Evolutionary conservation across 2,329 filamentous ascomycete species (phyloP), one percentile per base, ranked within the genome.

Genomic region (Neofusicoccum kwambonambiense): DNA sequence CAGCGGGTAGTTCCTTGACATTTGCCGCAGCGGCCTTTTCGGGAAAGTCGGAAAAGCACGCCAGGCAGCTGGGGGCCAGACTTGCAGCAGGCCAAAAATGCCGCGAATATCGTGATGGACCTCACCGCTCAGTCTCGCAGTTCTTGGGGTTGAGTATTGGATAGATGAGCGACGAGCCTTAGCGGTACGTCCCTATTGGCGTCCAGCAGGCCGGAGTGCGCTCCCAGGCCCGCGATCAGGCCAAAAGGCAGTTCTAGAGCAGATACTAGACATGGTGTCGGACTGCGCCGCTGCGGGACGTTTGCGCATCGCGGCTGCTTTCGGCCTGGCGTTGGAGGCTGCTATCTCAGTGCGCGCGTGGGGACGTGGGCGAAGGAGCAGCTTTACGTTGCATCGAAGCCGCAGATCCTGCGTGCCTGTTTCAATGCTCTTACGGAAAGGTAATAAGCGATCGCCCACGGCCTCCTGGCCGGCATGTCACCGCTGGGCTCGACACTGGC

Each of bases 251-350:
- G 61, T 63, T 63, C 49, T 63, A 54, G 61, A 63, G 61, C 61
- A 42, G 58, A 11, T 41, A 17, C 58, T 50, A 51, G 47, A 54
- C 39, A 63, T 63, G 47, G 49, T 63, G 61, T 39, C 61, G 61
- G 49, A 54, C 61, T 63, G 37, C 50, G 61, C 61, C 61, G 61
- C 41, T 63, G 61, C 61, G 61, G 61, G 61, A 63, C 61, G 61
- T 51, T 15, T 54, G 61, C 61, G 50, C 61, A 63, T 63, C 61
- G 39, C 61, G n/a, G 12, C 61, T 49, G 27, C n/a, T 37, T 63
- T 37, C 31, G 61, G 61, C 3, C 22, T 45, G 49, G 61, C 47
- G 61, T 35, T 45, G 22, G 27, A 63, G 8, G 27, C 27, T 22
- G 41, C 15, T 44, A 54, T 54, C 49, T 54, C 39, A 54, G 61